A percentile compares a stretch with the other conserved stretches of the same genome.
These are phyloP conservation scores for Sparassis latifolia DNA, from an alignment of 1,284 basidiomycete species.

Conservation along the genomic window DNA sequence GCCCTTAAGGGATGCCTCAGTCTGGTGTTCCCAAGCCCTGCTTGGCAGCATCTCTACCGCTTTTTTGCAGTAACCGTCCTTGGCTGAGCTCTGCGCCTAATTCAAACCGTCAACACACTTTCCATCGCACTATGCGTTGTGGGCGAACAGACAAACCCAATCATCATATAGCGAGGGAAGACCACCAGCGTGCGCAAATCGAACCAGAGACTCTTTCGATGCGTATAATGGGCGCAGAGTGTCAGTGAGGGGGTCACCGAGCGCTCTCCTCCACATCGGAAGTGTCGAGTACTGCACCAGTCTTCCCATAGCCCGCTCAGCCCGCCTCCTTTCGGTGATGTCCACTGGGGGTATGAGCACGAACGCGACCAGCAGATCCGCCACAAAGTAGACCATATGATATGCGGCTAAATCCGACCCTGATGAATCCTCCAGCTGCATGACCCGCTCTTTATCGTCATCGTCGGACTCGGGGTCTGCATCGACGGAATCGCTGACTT, in stretches of 20 bases:
- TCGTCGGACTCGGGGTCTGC: slow-evolving; percentile 20
- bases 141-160: slow-evolving; percentile 14
- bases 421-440: slow-evolving; percentile 13
- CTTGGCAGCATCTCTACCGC: slow-evolving; percentile 17
- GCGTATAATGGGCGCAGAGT: slow-evolving; percentile 23
- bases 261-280: slow-evolving; percentile 11
- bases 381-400: slow-evolving; percentile 20
- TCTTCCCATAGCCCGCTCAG: slow-evolving; percentile 14
- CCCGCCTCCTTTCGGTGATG: slow-evolving; percentile 15
- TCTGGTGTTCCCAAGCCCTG: slow-evolving; percentile 22
- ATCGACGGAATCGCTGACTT: slow-evolving; percentile 8
- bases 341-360: slow-evolving; percentile 11
- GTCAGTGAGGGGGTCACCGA: slow-evolving; percentile 24
- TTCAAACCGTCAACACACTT: not conserved
- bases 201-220: slow-evolving; percentile 10
- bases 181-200: slow-evolving; percentile 22
- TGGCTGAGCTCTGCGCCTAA: slow-evolving; percentile 17
- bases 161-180: slow-evolving; percentile 22
- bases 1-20: slow-evolving; percentile 16
- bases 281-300: slow-evolving; percentile 20
- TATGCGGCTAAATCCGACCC: slow-evolving; percentile 19
- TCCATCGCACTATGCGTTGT: not conserved
- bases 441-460: slow-evolving; percentile 11
- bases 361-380: slow-evolving; percentile 20
- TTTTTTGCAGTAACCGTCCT: slow-evolving; percentile 12